These are phyloP conservation scores for Pyrenula massariospora DNA, from an alignment of 495 filamentous ascomycete species.

Conservation along the genomic window DNA sequence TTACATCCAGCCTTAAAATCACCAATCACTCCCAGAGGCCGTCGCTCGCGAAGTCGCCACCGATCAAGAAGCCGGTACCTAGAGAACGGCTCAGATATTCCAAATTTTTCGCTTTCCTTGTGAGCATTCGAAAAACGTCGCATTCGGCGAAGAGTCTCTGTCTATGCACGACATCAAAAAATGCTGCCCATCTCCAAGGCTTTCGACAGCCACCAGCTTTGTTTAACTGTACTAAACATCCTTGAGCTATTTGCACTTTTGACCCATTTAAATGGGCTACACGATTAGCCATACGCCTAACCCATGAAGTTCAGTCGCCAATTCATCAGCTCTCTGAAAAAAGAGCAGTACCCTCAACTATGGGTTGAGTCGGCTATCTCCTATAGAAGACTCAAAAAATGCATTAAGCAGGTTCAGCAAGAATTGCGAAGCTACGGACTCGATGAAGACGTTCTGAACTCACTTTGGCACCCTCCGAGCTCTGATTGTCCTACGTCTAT, in stretches of 20 bases:
- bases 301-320: constrained; percentile 67
- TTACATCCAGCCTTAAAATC: no score
- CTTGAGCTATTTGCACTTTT: not conserved
- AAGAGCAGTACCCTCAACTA: constrained; percentile 43
- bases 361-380: constrained; percentile 62
- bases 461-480: constrained; percentile 20
- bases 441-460: constrained; percentile 43
- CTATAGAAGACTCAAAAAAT: constrained; percentile 64
- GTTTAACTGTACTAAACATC: not conserved
- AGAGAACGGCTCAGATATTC: no score
- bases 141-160: not conserved
- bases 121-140: no score
- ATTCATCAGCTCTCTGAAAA: constrained; percentile 45
- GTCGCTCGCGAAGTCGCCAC: no score
- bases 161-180: not conserved
- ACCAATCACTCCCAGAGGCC: no score
- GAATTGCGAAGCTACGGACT: constrained; percentile 52
- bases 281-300: no score
- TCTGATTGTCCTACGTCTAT: constrained; percentile 31
- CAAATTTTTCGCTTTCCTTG: no score
- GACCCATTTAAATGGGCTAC: no score
- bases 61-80: no score
- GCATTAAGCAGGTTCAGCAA: constrained; percentile 52
- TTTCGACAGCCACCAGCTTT: not conserved
- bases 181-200: not conserved